Conservation (phyloP, 2,329 filamentous ascomycete genomes). For the Cladorrhinum sp. region DNA sequence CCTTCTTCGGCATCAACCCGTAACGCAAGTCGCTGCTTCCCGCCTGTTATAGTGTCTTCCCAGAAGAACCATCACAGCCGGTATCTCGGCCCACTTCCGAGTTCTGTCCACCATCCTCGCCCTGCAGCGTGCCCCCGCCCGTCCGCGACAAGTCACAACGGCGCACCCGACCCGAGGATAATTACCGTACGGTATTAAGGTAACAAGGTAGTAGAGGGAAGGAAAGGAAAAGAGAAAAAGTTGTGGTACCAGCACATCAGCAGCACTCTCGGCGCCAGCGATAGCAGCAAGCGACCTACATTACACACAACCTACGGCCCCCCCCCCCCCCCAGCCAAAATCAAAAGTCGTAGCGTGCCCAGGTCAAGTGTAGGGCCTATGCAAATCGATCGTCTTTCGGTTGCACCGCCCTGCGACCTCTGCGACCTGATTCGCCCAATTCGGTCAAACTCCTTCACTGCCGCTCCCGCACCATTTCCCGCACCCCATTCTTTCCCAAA, state of each 20-base stretch:
- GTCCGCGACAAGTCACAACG: not conserved
- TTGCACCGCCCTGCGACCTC: conserved; percentile 22
- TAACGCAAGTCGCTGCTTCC: not conserved
- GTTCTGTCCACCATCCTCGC: not conserved
- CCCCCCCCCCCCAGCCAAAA: not conserved
- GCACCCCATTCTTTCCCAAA: conserved; percentile 27
- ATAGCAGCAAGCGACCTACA: not conserved
- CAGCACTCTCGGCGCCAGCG: not conserved
- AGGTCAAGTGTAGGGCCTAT: conserved; percentile 14
- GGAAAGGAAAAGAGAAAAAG: not conserved
- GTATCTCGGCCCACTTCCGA: not conserved
- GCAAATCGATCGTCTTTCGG: conserved; percentile 17
- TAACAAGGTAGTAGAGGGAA: no score
- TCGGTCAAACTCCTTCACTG: conserved; percentile 28
- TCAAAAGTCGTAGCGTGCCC: conserved; percentile 6
- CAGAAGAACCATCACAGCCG: not conserved
- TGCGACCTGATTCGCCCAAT: conserved; percentile 28
- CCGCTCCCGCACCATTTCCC: conserved; percentile 28
- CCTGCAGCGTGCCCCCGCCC: not conserved
- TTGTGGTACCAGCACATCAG: not conserved
- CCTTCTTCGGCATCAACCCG: not conserved
- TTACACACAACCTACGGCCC: not conserved
- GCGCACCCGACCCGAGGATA: not conserved
- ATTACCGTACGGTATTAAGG: no score
- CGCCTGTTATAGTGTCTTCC: not conserved